Evolutionary conservation across 345 rosid species (phyloP).

Genomic region (Citrus reticulata): DNA sequence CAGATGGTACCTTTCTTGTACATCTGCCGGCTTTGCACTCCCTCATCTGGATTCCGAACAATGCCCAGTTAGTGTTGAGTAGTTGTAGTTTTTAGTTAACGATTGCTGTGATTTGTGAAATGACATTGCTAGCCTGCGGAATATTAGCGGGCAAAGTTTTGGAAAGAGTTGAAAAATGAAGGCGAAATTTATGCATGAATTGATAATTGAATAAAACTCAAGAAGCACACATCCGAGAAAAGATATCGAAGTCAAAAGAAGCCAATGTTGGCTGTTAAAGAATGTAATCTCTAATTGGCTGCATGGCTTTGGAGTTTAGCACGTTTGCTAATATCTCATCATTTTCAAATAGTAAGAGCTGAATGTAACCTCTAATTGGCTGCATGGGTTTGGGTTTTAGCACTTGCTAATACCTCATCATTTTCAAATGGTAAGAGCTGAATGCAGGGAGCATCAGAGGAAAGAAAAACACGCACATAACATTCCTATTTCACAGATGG

Average conservation of each 20-base stretch:
- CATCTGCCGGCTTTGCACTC: not conserved
- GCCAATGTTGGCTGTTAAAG: too few species aligned
- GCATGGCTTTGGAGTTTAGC: too few species aligned
- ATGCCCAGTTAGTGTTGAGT: not conserved
- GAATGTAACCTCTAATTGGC: too few species aligned
- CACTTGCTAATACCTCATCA: not conserved
- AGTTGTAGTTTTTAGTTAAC: not conserved
- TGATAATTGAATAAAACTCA: not conserved
- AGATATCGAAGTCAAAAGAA: not conserved
- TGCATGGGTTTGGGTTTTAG: too few species aligned
- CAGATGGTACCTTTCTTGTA: not conserved
- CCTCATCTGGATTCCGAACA: not conserved
- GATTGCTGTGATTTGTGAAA: not conserved
- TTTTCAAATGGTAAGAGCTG: not conserved
- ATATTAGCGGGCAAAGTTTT: not conserved
- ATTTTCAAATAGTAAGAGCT: not conserved
- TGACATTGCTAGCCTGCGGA: not conserved
- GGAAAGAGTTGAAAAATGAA: not conserved
- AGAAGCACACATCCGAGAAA: not conserved
- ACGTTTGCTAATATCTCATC: not conserved
- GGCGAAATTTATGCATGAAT: not conserved
- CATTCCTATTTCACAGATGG: not conserved
- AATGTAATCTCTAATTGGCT: too few species aligned
- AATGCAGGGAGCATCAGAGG: too few species aligned
- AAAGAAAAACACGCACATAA: too few species aligned